A percentile compares a stretch with the other conserved stretches of the same genome.
Conservation (phyloP, 805 yeast species). For the Vanderwaltozyma yarrowii region DNA sequence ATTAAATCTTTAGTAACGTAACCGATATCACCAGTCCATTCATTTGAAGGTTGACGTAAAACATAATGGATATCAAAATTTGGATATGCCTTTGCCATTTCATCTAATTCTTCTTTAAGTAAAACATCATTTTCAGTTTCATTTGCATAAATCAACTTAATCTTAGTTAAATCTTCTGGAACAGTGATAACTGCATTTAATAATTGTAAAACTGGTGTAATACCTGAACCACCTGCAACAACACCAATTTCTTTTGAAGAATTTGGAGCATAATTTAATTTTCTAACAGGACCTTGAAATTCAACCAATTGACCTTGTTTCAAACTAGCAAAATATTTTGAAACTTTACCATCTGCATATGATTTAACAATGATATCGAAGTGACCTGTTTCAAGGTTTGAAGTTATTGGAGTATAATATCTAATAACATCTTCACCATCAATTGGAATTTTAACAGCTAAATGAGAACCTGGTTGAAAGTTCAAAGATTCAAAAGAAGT, state of each 20-base stretch:
- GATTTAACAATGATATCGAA: constrained; percentile 72
- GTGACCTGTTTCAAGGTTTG: constrained; percentile 58
- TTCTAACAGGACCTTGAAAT: constrained; percentile 74
- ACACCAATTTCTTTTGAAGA: constrained; percentile 54
- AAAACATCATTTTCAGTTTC: constrained; percentile 70
- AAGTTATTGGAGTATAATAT: constrained; percentile 69
- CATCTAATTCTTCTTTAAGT: constrained; percentile 63
- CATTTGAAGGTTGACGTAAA: constrained; percentile 37
- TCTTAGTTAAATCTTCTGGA: constrained; percentile 52
- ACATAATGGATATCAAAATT: constrained; percentile 51
- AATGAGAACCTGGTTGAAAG: constrained; percentile 67
- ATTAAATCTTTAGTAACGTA: constrained; percentile 50
- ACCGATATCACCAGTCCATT: constrained; percentile 54
- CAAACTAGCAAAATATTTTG: constrained; percentile 54
- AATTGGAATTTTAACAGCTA: constrained; percentile 43
- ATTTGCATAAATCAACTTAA: constrained; percentile 59
- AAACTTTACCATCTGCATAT: constrained; percentile 60
- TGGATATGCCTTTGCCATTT: constrained; percentile 53
- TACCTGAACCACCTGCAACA: constrained; percentile 82
- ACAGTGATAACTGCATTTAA: constrained; percentile 59
- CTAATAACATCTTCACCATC: constrained; percentile 35
- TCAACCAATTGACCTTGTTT: constrained; percentile 55
- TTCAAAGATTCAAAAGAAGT: constrained; percentile 51
- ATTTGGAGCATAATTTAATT: constrained; percentile 49
- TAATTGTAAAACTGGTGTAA: constrained; percentile 83